A percentile compares a stretch with the other conserved stretches of the same genome.
These are phyloP conservation scores for Adansonia grandidieri DNA, from an alignment of 441 rosid genomes.

Conservation along the genomic window DNA sequence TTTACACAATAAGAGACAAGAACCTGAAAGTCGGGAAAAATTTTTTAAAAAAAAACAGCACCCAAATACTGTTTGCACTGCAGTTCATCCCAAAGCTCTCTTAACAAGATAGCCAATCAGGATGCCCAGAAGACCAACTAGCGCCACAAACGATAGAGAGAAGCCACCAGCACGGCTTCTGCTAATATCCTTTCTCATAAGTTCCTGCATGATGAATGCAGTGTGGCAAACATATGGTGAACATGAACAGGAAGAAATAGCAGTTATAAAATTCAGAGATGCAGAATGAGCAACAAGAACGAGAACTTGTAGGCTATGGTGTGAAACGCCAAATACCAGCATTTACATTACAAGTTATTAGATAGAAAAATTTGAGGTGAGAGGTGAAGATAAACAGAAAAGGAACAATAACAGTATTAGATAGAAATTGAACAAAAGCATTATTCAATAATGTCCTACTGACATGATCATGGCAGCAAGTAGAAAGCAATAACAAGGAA, in stretches of 20 bases:
- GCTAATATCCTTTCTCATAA: not conserved
- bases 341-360: not conserved
- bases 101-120: conserved; percentile 51
- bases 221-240: not conserved
- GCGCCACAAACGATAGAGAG: conserved; percentile 43
- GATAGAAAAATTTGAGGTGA: not conserved
- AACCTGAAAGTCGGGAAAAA: not conserved
- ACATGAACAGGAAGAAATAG: not conserved
- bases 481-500: not conserved
- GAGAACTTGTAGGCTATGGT: not conserved
- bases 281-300: not conserved
- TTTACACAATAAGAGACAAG: conserved; percentile 30
- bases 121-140: conserved; percentile 54
- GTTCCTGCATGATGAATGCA: not conserved
- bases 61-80: not conserved
- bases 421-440: not conserved
- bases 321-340: not conserved
- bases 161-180: conserved; percentile 42
- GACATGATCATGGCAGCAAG: not conserved
- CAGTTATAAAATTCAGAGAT: not conserved
- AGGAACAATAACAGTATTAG: too few relatives aligned
- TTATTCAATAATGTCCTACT: not conserved
- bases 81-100: conserved; percentile 31
- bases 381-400: not conserved
- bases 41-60: not conserved